A percentile compares a stretch with the other conserved stretches of the same genome.
Evolutionary conservation across 805 yeast species (phyloP).

Genomic region (Metschnikowia santaceciliae): DNA sequence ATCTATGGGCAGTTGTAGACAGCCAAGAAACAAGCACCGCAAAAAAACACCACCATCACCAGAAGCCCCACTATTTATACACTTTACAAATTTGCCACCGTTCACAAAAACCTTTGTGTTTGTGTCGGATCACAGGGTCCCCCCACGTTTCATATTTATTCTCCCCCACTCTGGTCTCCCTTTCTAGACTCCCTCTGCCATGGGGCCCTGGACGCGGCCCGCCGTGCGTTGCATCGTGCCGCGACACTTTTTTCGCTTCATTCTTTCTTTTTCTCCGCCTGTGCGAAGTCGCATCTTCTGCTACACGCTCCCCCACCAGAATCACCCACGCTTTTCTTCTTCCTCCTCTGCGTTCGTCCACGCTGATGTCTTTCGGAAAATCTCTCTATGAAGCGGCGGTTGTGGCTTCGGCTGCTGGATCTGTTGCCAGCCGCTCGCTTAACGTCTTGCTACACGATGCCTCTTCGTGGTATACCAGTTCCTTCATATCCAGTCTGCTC

Average conservation of each 20-base stretch:
- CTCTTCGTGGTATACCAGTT: slow-evolving; percentile 18
- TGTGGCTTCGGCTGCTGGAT: slow-evolving; percentile 23
- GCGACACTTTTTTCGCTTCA: slow-evolving; percentile 1
- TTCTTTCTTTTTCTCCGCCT: slow-evolving; percentile 4
- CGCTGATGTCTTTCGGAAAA: slow-evolving; percentile 15
- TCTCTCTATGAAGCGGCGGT: slow-evolving; percentile 22
- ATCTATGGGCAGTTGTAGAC: too few relatives aligned
- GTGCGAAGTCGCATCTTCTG: slow-evolving; percentile 1
- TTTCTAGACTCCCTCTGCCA: not conserved
- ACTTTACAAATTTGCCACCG: too few relatives aligned
- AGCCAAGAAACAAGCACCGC: too few relatives aligned
- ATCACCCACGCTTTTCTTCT: not conserved
- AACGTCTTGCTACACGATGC: slow-evolving; percentile 20
- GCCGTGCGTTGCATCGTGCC: slow-evolving; percentile 3
- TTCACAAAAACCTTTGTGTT: too few relatives aligned
- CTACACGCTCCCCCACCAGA: not conserved
- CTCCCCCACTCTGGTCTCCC: not conserved
- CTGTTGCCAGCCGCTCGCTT: slow-evolving; percentile 20
- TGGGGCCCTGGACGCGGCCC: not conserved
- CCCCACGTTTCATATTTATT: too few relatives aligned
- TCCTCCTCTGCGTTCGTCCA: not conserved
- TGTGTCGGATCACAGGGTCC: too few relatives aligned
- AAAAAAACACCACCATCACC: too few relatives aligned
- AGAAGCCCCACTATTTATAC: too few relatives aligned
- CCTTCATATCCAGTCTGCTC: slow-evolving; percentile 21